phyloP scores from a whole-genome alignment of 2,329 filamentous ascomycete species.

The Sporothrix mexicana region DNA sequence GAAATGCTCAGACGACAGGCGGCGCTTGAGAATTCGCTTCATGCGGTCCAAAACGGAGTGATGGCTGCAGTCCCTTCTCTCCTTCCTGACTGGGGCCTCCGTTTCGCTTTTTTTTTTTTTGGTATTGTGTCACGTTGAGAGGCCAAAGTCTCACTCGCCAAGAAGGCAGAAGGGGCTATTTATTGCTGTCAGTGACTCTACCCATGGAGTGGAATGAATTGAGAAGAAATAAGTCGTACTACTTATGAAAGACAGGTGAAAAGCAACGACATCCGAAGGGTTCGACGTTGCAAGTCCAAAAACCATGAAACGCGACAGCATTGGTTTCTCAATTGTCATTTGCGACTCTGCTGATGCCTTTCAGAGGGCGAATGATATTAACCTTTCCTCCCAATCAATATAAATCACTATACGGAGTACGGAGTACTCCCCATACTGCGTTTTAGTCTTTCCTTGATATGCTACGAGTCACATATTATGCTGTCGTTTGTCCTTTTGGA shows the following conservation, averaged over 20 bases:
- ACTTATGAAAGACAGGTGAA: not conserved
- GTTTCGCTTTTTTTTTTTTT: not conserved
- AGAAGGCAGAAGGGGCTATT: not conserved
- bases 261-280: not conserved
- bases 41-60: not conserved
- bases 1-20: not conserved
- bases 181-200: not conserved
- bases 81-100: too few species aligned
- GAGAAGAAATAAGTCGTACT: not conserved
- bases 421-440: too few species aligned
- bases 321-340: not conserved
- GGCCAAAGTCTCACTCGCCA: slow-evolving; percentile 15
- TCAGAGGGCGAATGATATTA: not conserved
- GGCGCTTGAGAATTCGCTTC: not conserved
- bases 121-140: not conserved
- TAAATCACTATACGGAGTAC: not conserved
- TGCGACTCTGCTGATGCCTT: not conserved
- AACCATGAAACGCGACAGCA: not conserved
- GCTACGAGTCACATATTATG: not conserved
- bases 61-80: not conserved
- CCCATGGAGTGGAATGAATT: too few species aligned
- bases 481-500: not conserved
- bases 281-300: too few species aligned
- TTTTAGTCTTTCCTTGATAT: not conserved
- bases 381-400: not conserved